phyloP scores from a whole-genome alignment of 768 basidiomycete species.

The Pleurotus giganteus region DNA sequence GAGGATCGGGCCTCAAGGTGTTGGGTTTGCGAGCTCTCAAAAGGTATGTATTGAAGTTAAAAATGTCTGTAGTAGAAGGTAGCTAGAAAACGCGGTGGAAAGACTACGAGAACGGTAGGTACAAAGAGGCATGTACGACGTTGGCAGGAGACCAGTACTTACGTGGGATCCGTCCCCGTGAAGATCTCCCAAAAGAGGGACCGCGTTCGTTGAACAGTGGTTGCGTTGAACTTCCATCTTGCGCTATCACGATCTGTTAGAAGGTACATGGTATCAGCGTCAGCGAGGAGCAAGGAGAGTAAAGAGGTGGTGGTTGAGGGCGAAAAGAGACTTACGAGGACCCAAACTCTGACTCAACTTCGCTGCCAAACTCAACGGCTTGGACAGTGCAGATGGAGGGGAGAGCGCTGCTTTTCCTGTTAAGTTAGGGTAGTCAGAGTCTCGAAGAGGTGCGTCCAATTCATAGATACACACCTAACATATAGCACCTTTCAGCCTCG shows the following conservation, averaged over 20 bases:
- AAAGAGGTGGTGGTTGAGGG: not conserved
- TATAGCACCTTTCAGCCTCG: conserved; percentile 61
- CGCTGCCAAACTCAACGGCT: conserved; percentile 53
- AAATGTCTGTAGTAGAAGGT: no score
- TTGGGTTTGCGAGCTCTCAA: no score
- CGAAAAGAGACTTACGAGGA: conserved; percentile 27
- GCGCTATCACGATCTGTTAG: conserved; percentile 37
- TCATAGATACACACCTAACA: conserved; percentile 37
- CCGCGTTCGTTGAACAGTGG: conserved; percentile 33
- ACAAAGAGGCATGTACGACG: no score
- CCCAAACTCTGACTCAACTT: conserved; percentile 57
- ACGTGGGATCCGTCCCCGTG: conserved; percentile 37
- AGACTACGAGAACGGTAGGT: no score
- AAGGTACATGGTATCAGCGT: not conserved
- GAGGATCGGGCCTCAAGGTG: no score
- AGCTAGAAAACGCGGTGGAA: no score
- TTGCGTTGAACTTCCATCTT: conserved; percentile 36
- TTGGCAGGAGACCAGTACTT: no score
- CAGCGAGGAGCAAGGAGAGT: not conserved
- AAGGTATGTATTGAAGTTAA: no score
- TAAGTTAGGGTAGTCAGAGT: not conserved
- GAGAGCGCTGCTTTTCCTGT: conserved; percentile 44
- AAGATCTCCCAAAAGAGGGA: conserved; percentile 40
- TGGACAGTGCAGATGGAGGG: conserved; percentile 54
- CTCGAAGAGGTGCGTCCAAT: not conserved